Base-by-base conservation (phyloP, 148 eudicot genomes). In the Heliosperma pusillum region DNA sequence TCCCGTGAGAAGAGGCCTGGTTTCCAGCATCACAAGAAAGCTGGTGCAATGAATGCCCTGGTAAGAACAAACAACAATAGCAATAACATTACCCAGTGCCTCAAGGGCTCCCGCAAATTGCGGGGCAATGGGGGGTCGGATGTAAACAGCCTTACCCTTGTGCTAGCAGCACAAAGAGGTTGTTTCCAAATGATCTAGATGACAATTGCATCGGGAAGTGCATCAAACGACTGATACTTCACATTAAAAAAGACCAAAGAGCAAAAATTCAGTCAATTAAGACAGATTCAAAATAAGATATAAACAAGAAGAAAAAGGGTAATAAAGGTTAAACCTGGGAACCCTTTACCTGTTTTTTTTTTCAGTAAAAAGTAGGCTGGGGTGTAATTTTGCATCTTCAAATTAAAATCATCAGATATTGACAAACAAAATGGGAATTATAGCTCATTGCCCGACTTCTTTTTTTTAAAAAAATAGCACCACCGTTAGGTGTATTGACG, bases 1-100 rank as follows among this genome's bases (percentile, higher is more conserved):
- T 93, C 98, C 69, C 98, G 98, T 90, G 99, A 95, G 79, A 95
- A 95, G 80, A 89, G 99, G 83, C 99, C 99, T 7, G 97, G 99
- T 29, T 95, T 92, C 81, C 97, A 92, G 84, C 99, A 95, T 89
- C 99, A 95, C 80, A 95, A 95, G 75, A 95, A 95, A 78, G 99
- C 99, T 29, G 99, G 99, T 80, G 99, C 99, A 44, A 95, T 95
- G 99, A 95, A 95, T 87, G 90, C 97, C 58, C 88, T 95, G 96
- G 99, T 95, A 90, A 90, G 76, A 22, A 77, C 70, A 53, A 74
- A 30, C 74, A 75, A 9, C 33, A 27, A 29, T 25, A 36, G 7
- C 42, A 36, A 36, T 10, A 36, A 36, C 42, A 36, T 36, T 36
- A 36, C 42, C 42, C 42, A 36, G 42, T 36, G 42, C 42, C 42